Conservation (phyloP, 2,329 filamentous ascomycete genomes). For the Scedosporium aurantiacum region DNA sequence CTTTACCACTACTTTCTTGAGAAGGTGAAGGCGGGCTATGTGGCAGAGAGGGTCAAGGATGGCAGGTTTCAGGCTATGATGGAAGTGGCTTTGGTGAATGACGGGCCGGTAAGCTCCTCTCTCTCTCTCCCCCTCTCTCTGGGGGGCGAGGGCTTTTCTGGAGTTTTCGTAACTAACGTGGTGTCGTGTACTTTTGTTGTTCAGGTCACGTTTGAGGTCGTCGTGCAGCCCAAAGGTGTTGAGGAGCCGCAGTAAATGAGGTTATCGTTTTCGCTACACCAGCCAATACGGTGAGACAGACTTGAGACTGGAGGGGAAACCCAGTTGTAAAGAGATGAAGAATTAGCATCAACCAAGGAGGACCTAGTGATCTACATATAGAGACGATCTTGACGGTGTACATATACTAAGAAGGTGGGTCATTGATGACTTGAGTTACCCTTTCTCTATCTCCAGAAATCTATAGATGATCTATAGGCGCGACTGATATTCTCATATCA, state of each 20-base stretch:
- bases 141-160: neutral
- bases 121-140: neutral
- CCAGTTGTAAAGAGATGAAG: too few species aligned
- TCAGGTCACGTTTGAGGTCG: constrained; percentile 15
- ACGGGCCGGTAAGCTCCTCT: constrained; percentile 47
- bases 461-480: too few species aligned
- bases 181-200: neutral
- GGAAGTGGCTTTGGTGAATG: constrained; percentile 88
- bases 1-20: constrained; percentile 78
- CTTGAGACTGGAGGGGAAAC: too few species aligned
- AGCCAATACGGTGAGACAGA: neutral
- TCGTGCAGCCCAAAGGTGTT: constrained; percentile 5
- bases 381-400: too few species aligned
- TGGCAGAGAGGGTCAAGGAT: constrained; percentile 69
- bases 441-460: too few species aligned
- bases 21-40: constrained; percentile 63
- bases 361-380: too few species aligned
- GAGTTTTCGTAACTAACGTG: neutral
- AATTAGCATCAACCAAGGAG: too few species aligned
- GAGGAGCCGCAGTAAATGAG: neutral
- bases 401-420: too few species aligned
- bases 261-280: neutral
- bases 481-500: too few species aligned
- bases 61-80: constrained; percentile 99
- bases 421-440: too few species aligned